These are phyloP conservation scores for Aspergillus versicolor DNA, from an alignment of 2,329 filamentous ascomycete genomes.

Conservation along the genomic window DNA sequence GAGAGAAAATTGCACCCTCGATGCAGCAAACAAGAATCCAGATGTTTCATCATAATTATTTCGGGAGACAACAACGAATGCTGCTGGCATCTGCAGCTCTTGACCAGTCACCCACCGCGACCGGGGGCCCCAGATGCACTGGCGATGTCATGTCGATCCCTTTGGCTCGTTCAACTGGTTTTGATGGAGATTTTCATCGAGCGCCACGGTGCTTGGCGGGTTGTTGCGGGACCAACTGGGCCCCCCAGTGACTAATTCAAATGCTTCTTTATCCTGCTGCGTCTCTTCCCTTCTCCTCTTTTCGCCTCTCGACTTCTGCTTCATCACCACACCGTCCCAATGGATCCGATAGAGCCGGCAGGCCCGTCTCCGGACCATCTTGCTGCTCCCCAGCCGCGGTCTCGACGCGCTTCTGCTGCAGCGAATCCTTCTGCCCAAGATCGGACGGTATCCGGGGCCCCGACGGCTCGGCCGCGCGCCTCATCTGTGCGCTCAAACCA, in stretches of 20 bases:
- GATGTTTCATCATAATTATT: background rate
- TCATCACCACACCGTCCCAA: slow-evolving; percentile 15
- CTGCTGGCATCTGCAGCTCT: background rate
- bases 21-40: background rate
- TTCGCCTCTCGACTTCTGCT: background rate
- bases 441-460: slow-evolving; percentile 18
- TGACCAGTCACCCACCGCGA: background rate
- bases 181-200: background rate
- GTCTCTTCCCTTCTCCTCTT: background rate
- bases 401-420: slow-evolving; percentile 15
- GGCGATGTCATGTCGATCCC: slow-evolving; percentile 2
- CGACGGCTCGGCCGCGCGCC: slow-evolving; percentile 19
- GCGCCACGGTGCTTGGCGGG: slow-evolving; percentile 5
- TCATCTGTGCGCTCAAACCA: slow-evolving; percentile 27
- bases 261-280: slow-evolving; percentile 2
- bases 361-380: slow-evolving; percentile 20
- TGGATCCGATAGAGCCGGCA: slow-evolving; percentile 41
- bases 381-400: slow-evolving; percentile 13
- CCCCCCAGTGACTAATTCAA: background rate
- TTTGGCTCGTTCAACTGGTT: background rate
- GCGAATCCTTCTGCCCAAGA: slow-evolving; percentile 15
- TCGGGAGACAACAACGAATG: background rate
- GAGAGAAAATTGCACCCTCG: background rate
- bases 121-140: background rate
- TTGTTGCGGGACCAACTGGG: background rate